Percentiles rank a stretch among this genome's conserved stretches.
These are phyloP conservation scores for Ambrosiella xylebori DNA, from an alignment of 2,329 filamentous ascomycete species.

Conservation along the genomic window DNA sequence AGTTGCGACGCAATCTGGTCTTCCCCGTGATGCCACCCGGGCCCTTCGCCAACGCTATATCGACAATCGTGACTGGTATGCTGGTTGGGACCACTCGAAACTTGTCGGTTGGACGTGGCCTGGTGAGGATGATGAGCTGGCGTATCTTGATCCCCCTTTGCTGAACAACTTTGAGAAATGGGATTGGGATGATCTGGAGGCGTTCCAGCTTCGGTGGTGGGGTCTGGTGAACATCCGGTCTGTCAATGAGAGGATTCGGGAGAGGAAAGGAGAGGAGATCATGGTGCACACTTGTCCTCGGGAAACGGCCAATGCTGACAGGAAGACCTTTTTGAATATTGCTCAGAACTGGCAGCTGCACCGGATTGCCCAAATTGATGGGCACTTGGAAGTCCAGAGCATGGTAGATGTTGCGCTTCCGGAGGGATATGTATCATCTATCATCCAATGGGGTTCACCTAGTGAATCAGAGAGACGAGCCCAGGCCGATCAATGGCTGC, in stretches of 20 bases:
- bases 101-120: slow-evolving; percentile 11
- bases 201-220: not conserved
- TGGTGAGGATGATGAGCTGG: not conserved
- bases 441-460: no score
- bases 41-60: not conserved
- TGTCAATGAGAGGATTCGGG: not conserved
- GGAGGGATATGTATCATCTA: no score
- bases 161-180: not conserved
- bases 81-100: not conserved
- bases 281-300: no score
- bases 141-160: not conserved
- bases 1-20: not conserved
- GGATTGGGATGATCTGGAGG: slow-evolving; percentile 6
- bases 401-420: no score
- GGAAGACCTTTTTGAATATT: no score
- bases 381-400: no score
- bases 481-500: no score
- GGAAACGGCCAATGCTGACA: no score
- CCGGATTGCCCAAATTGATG: no score
- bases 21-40: not conserved
- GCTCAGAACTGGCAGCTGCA: no score
- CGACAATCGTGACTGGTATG: slow-evolving; percentile 4
- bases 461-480: no score
- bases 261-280: no score
- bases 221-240: not conserved